Percentiles rank a stretch among this genome's conserved stretches.
Evolutionary conservation across 2,329 filamentous ascomycete species (phyloP).

Genomic region (Aotearoamyces nothofagi): DNA sequence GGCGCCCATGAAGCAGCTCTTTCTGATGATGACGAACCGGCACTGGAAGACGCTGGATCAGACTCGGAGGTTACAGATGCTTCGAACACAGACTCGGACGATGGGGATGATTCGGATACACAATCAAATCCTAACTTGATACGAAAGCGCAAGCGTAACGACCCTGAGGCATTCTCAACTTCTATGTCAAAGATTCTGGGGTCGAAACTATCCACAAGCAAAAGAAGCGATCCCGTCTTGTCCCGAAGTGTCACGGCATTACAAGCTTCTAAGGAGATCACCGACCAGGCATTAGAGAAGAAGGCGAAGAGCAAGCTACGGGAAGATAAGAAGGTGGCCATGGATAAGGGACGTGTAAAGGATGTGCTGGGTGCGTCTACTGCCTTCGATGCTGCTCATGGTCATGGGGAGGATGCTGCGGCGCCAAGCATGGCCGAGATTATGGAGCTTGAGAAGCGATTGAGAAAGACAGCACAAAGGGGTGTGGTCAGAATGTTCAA

Average conservation of each 20-base stretch:
- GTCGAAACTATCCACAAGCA: constrained; percentile 71
- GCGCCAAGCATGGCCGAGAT: constrained; percentile 36
- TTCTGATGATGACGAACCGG: constrained; percentile 13
- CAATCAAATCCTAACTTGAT: constrained; percentile 25
- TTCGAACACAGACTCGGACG: constrained; percentile 13
- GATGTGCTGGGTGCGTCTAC: constrained; percentile 56
- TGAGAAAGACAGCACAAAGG: constrained; percentile 79
- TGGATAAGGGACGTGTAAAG: constrained; percentile 77
- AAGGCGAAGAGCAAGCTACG: constrained; percentile 69
- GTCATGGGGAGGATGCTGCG: constrained; percentile 18
- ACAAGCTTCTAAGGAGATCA: constrained; percentile 54
- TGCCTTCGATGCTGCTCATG: constrained; percentile 35
- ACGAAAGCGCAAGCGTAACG: constrained; percentile 69
- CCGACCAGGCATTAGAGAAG: constrained; percentile 64
- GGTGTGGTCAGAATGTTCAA: constrained; percentile 97
- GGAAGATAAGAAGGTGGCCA: constrained; percentile 61
- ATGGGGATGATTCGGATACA: constrained; percentile 24
- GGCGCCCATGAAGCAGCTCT: constrained; percentile 14
- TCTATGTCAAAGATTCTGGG: constrained; percentile 87
- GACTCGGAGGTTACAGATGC: constrained; percentile 12
- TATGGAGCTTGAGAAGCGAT: constrained; percentile 57
- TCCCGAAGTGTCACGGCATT: constrained; percentile 65
- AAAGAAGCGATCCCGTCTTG: constrained; percentile 80
- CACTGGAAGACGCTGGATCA: constrained; percentile 10
- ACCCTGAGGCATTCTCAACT: constrained; percentile 79